A percentile compares a stretch with the other conserved stretches of the same genome.
phyloP scores from a whole-genome alignment of 1,284 basidiomycete species.

The Ceratobasidium sp. region DNA sequence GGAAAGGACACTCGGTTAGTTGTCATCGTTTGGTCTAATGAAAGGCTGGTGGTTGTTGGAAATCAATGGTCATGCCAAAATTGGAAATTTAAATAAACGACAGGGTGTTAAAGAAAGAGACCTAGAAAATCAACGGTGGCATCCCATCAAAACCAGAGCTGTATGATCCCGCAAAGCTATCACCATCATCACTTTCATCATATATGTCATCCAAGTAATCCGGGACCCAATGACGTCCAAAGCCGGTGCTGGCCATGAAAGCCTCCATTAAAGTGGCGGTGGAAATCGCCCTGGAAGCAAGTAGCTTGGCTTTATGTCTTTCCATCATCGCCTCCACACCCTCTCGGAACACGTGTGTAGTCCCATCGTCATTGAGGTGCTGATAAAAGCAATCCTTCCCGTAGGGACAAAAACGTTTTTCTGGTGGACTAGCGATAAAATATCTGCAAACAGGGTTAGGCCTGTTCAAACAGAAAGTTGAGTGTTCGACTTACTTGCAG shows the following conservation, averaged over 20 bases:
- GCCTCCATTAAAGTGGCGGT: conserved; percentile 28
- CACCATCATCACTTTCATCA: conserved; percentile 40
- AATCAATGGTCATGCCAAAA: background rate
- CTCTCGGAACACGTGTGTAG: conserved; percentile 37
- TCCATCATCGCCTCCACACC: conserved; percentile 47
- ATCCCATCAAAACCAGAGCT: conserved; percentile 25
- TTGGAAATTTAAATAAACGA: conserved; percentile 12
- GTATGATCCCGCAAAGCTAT: conserved; percentile 25
- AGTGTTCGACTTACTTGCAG: conserved; percentile 47
- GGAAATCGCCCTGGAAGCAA: conserved; percentile 11
- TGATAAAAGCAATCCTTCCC: conserved; percentile 51
- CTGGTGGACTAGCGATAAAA: conserved; percentile 42
- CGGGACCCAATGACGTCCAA: conserved; percentile 19
- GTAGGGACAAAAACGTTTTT: conserved; percentile 49
- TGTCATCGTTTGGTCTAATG: background rate
- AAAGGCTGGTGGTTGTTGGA: background rate
- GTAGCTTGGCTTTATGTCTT: conserved; percentile 37
- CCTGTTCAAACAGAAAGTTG: background rate
- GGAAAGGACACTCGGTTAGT: background rate
- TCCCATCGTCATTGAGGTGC: conserved; percentile 48
- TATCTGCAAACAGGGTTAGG: conserved; percentile 33
- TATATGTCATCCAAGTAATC: background rate
- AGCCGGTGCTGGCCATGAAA: conserved; percentile 18
- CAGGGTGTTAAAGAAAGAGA: background rate
- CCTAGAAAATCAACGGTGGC: conserved; percentile 29